Percentiles rank a stretch among this genome's conserved stretches.
Evolutionary conservation across 1,284 basidiomycete genomes (phyloP).

Genomic region (Phylloporus sp.): DNA sequence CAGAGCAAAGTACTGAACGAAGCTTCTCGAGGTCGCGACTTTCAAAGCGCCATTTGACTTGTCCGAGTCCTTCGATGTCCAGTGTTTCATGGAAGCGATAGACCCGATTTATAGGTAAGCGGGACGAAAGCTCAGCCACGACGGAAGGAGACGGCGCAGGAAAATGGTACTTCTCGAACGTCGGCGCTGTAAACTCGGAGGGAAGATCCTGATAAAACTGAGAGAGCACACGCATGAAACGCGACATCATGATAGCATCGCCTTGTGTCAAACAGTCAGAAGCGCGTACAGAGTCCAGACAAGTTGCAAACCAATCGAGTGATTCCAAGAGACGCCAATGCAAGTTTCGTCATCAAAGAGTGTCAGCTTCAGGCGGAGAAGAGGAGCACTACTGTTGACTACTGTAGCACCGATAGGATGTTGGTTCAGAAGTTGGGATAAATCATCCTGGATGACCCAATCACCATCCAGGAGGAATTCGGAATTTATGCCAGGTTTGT

Average conservation of each 20-base stretch:
- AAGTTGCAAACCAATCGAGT: slow-evolving; percentile 18
- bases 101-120: neutral
- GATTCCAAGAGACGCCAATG: slow-evolving; percentile 39
- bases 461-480: slow-evolving; percentile 14
- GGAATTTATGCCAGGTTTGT: slow-evolving; percentile 1
- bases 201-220: slow-evolving; percentile 24
- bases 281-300: neutral
- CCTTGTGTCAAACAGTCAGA: slow-evolving; percentile 21
- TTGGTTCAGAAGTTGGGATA: slow-evolving; percentile 21
- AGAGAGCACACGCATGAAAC: slow-evolving; percentile 32
- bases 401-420: slow-evolving; percentile 1
- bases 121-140: neutral
- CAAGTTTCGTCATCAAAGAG: slow-evolving; percentile 26
- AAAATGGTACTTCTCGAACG: slow-evolving; percentile 27
- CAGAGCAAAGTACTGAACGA: slow-evolving; percentile 15
- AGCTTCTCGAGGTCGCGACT: slow-evolving; percentile 14
- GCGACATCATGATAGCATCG: slow-evolving; percentile 28
- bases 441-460: slow-evolving; percentile 31
- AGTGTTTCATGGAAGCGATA: neutral
- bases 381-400: slow-evolving; percentile 15
- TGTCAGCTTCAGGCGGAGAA: slow-evolving; percentile 35
- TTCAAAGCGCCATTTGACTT: slow-evolving; percentile 21
- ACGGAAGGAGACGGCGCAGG: neutral
- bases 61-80: neutral
- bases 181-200: slow-evolving; percentile 8